phyloP scores from a whole-genome alignment of 179 eudicot genomes.

The Silene coronaria region DNA sequence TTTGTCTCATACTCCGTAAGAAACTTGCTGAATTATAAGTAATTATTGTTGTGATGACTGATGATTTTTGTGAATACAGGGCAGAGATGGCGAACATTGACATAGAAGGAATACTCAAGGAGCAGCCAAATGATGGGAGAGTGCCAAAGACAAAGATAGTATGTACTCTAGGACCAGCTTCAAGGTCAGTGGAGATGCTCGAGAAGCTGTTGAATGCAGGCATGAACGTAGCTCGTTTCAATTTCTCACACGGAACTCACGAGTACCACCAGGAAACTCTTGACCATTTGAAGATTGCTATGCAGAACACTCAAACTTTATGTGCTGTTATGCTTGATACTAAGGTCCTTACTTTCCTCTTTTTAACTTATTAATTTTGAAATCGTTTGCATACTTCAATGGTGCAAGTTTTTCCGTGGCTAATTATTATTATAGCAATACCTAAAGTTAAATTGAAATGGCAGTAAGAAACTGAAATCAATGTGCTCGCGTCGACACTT shows the following conservation, averaged over 20 bases:
- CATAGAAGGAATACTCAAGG: slow-evolving; percentile 12
- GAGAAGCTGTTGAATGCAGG: slow-evolving; percentile 80
- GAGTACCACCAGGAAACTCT: slow-evolving; percentile 80
- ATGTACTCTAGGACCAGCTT: slow-evolving; percentile 76
- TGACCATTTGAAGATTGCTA: slow-evolving; percentile 58
- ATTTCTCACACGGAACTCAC: slow-evolving; percentile 80
- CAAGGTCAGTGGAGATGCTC: slow-evolving; percentile 59
- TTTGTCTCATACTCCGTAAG: too few relatives aligned
- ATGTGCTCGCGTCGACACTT: neutral
- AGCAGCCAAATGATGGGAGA: slow-evolving; percentile 46
- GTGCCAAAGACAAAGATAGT: slow-evolving; percentile 87
- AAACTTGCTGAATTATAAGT: neutral
- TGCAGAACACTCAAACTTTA: slow-evolving; percentile 73
- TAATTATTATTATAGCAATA: neutral
- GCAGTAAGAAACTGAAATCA: neutral
- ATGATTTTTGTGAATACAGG: neutral
- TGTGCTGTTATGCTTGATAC: slow-evolving; percentile 93
- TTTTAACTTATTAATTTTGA: neutral
- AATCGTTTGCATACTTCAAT: neutral
- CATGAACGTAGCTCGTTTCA: slow-evolving; percentile 79
- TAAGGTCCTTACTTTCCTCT: slow-evolving; percentile 37
- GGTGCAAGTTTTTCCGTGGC: neutral
- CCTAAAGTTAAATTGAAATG: neutral
- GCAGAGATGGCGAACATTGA: slow-evolving; percentile 3
- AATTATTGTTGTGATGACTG: neutral